Percentiles rank a stretch among this genome's conserved stretches.
Evolutionary conservation across 2,329 filamentous ascomycete genomes (phyloP).

Genomic region (Scopulariopsis brevicaulis): DNA sequence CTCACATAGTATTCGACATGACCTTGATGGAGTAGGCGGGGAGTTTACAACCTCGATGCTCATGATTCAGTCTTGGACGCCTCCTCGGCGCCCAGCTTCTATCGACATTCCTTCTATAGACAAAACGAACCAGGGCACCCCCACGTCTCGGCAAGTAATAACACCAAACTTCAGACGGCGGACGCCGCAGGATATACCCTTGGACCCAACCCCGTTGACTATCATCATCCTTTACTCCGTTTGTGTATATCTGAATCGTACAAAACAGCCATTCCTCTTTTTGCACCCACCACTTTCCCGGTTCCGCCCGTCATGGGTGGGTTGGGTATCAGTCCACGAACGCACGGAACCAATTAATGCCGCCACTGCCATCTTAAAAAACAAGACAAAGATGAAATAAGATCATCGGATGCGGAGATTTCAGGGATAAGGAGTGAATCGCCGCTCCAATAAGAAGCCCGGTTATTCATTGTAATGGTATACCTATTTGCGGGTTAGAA

Average conservation of each 20-base stretch:
- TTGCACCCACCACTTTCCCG: neutral
- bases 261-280: neutral
- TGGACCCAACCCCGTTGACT: neutral
- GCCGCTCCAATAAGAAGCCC: neutral
- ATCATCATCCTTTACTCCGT: neutral
- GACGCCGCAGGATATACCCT: neutral
- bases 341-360: neutral
- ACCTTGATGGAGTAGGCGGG: neutral
- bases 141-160: neutral
- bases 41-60: neutral
- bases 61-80: neutral
- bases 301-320: neutral
- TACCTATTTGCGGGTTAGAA: slow-evolving; percentile 38
- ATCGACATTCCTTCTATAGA: neutral
- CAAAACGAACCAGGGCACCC: neutral
- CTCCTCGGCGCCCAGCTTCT: neutral
- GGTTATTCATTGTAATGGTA: slow-evolving; percentile 81
- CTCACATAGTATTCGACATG: neutral
- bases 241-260: slow-evolving; percentile 1
- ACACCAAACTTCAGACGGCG: neutral
- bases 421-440: neutral
- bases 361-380: neutral
- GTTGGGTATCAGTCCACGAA: neutral
- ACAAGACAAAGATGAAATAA: neutral
- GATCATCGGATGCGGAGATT: neutral